Evolutionary conservation across 2,329 filamentous ascomycete species (phyloP).

Genomic region (Fonsecaea erecta): DNA sequence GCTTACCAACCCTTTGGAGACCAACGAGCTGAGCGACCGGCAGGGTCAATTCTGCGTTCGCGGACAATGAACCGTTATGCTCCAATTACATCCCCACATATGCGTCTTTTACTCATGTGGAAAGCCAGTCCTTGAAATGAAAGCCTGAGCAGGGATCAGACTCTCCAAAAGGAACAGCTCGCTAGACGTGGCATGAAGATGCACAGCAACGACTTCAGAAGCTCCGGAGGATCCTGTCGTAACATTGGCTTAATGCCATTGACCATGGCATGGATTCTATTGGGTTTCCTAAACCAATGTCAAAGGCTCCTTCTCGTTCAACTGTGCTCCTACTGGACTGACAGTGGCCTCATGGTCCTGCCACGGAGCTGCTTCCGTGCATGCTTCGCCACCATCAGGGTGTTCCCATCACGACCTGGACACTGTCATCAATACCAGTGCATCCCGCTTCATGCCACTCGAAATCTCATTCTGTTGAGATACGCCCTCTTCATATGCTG

Average conservation of each 20-base stretch:
- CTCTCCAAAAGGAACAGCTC: background rate
- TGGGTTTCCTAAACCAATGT: background rate
- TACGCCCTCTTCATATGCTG: background rate
- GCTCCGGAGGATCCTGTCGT: background rate
- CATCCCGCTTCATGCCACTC: background rate
- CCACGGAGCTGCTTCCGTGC: background rate
- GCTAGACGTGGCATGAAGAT: background rate
- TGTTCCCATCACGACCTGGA: background rate
- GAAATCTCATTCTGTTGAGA: background rate
- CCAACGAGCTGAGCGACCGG: background rate
- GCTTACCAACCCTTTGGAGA: background rate
- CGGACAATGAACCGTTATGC: background rate
- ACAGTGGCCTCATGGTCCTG: too few species aligned
- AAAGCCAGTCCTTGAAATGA: background rate
- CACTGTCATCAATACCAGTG: background rate
- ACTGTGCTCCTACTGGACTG: too few species aligned
- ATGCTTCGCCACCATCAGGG: background rate
- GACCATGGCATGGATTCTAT: background rate
- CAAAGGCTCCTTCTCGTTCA: background rate
- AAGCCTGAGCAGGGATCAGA: background rate
- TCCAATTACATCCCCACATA: background rate
- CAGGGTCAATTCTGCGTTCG: background rate
- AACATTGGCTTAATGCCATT: background rate
- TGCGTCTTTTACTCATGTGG: background rate
- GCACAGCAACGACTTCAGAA: background rate